These are phyloP conservation scores for Porcisia deanei DNA, from an alignment of 208 protist species.

Conservation along the genomic window DNA sequence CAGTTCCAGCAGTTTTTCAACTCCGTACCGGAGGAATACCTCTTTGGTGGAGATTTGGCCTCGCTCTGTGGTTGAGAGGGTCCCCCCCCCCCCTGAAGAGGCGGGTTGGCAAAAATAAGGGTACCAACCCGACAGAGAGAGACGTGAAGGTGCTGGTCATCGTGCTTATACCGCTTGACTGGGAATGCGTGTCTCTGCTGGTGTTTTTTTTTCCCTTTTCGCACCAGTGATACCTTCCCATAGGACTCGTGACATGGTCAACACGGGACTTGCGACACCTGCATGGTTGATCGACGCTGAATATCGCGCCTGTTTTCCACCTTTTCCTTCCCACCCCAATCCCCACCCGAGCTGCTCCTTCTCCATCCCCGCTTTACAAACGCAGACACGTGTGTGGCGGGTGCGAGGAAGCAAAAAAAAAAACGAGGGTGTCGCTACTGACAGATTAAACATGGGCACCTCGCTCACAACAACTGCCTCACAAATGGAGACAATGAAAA, in stretches of 20 bases:
- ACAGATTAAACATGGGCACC: neutral
- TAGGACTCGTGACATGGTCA: no score
- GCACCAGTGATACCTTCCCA: neutral
- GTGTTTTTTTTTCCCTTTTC: no score
- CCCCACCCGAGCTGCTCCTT: neutral
- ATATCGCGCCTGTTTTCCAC: no score
- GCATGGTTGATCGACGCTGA: no score
- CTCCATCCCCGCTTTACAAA: neutral
- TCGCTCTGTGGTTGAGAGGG: slow-evolving; percentile 52
- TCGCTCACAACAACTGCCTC: no score
- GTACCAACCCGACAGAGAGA: neutral
- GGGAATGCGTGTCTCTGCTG: neutral
- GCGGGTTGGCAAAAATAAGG: neutral
- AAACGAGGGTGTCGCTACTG: neutral
- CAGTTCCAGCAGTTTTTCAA: slow-evolving; percentile 85
- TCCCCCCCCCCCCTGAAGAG: neutral
- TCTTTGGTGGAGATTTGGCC: slow-evolving; percentile 81
- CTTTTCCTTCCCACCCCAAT: no score
- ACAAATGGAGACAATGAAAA: neutral
- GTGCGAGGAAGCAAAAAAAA: neutral
- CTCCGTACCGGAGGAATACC: slow-evolving; percentile 60
- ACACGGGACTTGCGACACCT: no score
- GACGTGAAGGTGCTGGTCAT: neutral
- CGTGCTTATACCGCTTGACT: neutral
- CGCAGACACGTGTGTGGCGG: neutral